Evolutionary conservation across 2,329 filamentous ascomycete species (phyloP).

Genomic region (Pseudopithomyces maydicus): DNA sequence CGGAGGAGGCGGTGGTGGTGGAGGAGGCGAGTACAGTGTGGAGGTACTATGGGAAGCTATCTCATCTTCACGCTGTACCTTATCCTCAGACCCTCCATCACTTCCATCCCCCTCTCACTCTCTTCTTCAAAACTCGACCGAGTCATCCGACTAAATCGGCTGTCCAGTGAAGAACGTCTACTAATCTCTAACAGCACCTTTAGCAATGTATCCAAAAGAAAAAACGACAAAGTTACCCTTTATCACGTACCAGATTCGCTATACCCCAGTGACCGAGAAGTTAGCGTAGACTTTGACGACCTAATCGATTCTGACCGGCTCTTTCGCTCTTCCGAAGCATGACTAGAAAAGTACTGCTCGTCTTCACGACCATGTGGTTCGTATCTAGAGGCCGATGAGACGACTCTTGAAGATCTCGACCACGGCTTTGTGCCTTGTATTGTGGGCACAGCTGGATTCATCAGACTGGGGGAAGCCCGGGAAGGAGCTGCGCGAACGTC

Average conservation of each 20-base stretch:
- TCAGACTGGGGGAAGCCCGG: background rate
- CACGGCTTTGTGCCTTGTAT: background rate
- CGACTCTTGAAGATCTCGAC: background rate
- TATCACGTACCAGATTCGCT: background rate
- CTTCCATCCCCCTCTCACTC: no score
- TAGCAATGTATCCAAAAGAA: no score
- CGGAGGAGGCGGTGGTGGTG: background rate
- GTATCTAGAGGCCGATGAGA: background rate
- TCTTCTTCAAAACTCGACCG: no score
- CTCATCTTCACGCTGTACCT: background rate
- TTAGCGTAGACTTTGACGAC: background rate
- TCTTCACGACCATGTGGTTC: background rate
- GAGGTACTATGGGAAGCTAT: background rate
- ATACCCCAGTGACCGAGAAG: background rate
- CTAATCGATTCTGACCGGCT: background rate
- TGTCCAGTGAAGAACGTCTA: no score
- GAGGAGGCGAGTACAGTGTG: background rate
- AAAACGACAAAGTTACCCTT: no score
- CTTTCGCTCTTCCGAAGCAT: background rate
- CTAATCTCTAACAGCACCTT: no score
- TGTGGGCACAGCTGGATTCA: background rate
- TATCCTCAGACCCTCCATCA: no score
- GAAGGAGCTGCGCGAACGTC: background rate
- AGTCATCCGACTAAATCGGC: no score
- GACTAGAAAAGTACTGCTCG: background rate